Evolutionary conservation across 1,284 basidiomycete species (phyloP), one percentile per base, ranked within the genome.

Genomic region (Rhodofomes roseus): DNA sequence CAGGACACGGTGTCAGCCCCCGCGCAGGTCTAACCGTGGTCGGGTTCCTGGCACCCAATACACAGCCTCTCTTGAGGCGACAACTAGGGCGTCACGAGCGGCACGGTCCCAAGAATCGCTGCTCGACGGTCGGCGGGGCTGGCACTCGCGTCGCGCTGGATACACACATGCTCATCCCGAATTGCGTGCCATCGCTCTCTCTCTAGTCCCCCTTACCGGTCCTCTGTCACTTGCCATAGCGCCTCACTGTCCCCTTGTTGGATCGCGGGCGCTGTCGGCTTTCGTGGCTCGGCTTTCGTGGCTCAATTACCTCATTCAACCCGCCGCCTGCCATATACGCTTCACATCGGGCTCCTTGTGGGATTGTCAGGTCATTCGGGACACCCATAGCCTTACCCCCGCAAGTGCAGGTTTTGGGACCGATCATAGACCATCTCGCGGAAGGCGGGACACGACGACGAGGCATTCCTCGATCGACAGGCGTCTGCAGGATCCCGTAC

Each of bases 1-100:
- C 58, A 55, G 25, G 54, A 59, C 20, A 54, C 46, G 14, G 4
- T 11, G 31, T 54, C 57, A 37, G 44, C 50, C 8, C 22, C 36
- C 20, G 20, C 9, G 29, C 29, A 34, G 31, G 27, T 41, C 23
- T 46, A 29, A 54, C 34, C 57, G 41, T 58, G 22, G 53, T n/a
- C 23, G 44, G 9, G 14, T n/a, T 52, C 12, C 50, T 52, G 31
- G 36, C 50, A 14, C 29, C 7, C 18, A 22, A 11, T 4, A 23
- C 31, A 6, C 20, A 52, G 50, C 31, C 34, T 22, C 31, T 2
- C 7, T 12, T n/a, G 31, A 20, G 34, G 22, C 20, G 7, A n/a
- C 4, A 16, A 52, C 31, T 52, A n/a, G 20, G 36, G 50, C 31
- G n/a, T n/a, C n/a, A 22, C 48, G 31, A 4, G 31, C 31, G 11